Conservation (phyloP, 257 asterid genomes). For the Paraleonurus japonicus region DNA sequence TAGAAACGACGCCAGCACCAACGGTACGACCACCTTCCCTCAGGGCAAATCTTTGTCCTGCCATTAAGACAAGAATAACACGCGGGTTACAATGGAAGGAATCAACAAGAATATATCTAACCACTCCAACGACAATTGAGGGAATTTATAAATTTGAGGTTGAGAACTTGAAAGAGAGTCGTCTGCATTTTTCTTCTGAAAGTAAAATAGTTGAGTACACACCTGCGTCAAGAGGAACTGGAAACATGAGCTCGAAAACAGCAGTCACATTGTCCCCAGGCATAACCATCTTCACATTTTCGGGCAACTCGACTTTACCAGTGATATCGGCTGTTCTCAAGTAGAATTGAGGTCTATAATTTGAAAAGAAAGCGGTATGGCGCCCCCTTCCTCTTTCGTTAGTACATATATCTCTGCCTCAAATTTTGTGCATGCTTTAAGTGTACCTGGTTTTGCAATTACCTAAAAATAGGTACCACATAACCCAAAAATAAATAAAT, state of each 20-base stretch:
- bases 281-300: conserved; percentile 99
- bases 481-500: neutral
- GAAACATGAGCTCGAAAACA: conserved; percentile 77
- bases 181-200: too few species aligned
- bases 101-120: neutral
- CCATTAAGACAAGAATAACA: conserved; percentile 7
- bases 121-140: neutral
- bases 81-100: neutral
- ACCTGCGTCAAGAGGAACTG: conserved; percentile 96
- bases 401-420: conserved; percentile 98
- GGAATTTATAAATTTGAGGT: neutral
- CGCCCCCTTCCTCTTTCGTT: conserved; percentile 99
- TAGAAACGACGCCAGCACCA: conserved; percentile 98
- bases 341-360: conserved; percentile 95
- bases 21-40: conserved; percentile 99
- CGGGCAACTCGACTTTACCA: conserved; percentile 95
- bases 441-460: conserved; percentile 82
- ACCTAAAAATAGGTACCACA: conserved; percentile 46
- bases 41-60: conserved; percentile 99
- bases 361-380: conserved; percentile 95
- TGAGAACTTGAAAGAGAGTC: too few species aligned
- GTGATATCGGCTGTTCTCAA: conserved; percentile 98
- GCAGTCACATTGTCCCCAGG: conserved; percentile 99
- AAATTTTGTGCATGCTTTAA: conserved; percentile 84
- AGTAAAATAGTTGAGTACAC: neutral